Conservation (phyloP, 306 rosid genomes). For the Sechiopsis laciniata region DNA sequence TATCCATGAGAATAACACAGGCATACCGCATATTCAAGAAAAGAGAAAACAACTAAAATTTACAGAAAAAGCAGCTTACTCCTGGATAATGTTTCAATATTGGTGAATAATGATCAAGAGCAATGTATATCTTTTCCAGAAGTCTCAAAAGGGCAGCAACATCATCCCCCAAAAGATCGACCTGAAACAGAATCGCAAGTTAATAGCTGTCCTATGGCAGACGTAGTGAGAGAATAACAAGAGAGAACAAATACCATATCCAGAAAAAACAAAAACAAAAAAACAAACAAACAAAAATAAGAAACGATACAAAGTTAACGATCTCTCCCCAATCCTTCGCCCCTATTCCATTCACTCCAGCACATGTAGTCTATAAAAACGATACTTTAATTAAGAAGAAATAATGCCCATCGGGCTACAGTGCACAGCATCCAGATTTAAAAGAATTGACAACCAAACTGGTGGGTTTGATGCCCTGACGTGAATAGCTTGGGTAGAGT, state of each 20-base stretch:
- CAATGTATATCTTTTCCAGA: slow-evolving; percentile 61
- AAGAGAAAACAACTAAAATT: slow-evolving; percentile 10
- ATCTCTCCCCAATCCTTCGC: slow-evolving; percentile 1
- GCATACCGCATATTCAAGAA: neutral
- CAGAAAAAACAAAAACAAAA: neutral
- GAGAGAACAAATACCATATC: neutral
- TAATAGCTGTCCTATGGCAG: slow-evolving; percentile 2
- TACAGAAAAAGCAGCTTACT: slow-evolving; percentile 44
- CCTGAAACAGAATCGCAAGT: slow-evolving; percentile 45
- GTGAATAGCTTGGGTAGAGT: no score
- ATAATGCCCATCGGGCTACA: no score
- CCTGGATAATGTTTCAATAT: slow-evolving; percentile 90
- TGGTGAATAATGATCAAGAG: slow-evolving; percentile 90
- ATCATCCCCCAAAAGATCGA: slow-evolving; percentile 85
- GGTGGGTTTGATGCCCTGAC: no score
- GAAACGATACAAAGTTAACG: neutral
- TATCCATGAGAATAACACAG: neutral
- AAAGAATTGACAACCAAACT: no score
- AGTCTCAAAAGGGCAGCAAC: slow-evolving; percentile 60
- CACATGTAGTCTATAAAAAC: slow-evolving; percentile 7
- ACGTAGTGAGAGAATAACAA: slow-evolving; percentile 12
- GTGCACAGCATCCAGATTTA: no score
- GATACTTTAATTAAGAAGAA: no score
- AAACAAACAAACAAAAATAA: neutral
- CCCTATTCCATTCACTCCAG: slow-evolving; percentile 4